Evolutionary conservation across 75 land plant species (phyloP), one percentile per base, ranked within the genome.

Genomic region (Pseudotsuga menziesii): DNA sequence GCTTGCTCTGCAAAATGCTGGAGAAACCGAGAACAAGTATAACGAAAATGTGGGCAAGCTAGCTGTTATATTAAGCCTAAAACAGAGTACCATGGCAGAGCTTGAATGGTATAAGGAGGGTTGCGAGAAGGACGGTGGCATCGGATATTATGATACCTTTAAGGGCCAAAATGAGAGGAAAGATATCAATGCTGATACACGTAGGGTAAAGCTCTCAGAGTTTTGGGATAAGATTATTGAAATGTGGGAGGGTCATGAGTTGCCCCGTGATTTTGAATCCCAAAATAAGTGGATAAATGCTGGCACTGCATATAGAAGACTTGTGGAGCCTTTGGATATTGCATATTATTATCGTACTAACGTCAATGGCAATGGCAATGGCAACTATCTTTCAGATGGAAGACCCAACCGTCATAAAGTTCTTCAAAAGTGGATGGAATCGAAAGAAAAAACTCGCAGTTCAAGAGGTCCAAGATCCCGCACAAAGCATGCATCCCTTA

Each of bases 251-350:
- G 26, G 27, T 1, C 56, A 26, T 39, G 56, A 22, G 0, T 48
- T 78, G 20, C 79, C 79, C 9, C 20, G 35, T 23, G 77, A 71
- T 39, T 78, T 78, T 27, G 19, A 75, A 20, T 39, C 41, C 11
- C 77, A 75, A 29, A 78, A 74, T 25, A 78, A 78, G 25, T 78
- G 79, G 79, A 54, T 78, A 13, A 74, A 78, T 78, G 41, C 58
- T 26, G 79, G 79, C 5, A 75, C 13, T 20, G 23, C 77, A n/a
- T 78, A 72, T 19, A 36, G 79, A 26, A 39, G 48, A 54, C 55
- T 78, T 39, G 77, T 78, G 5, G 79, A 78, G 56, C 79, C 77
- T 6, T 14, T 78, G 54, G 77, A 78, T 55, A 78, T 69, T 73
- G 79, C 79, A 39, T 2, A 69, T 4, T 9, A 69, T n/a, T 69